These are phyloP conservation scores for Eucalyptus sp. DNA, from an alignment of 345 rosid genomes.

Conservation along the genomic window DNA sequence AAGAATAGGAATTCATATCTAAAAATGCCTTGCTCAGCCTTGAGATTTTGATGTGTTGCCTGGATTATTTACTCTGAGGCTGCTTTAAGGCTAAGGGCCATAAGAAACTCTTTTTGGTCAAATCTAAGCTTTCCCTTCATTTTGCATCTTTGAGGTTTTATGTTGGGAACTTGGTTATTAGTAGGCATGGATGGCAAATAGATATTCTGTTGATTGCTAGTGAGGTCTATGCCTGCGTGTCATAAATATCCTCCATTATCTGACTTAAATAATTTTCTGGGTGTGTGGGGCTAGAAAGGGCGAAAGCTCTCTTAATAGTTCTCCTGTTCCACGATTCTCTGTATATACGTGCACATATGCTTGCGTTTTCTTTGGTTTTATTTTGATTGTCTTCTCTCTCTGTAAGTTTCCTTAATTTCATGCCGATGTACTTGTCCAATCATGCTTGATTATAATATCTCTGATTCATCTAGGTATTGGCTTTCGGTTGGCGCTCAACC, in stretches of 20 bases:
- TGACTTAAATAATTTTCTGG: neutral
- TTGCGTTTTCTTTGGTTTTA: neutral
- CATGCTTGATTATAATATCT: neutral
- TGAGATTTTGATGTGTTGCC: neutral
- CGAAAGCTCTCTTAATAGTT: neutral
- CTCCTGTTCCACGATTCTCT: neutral
- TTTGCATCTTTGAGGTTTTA: neutral
- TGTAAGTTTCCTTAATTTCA: neutral
- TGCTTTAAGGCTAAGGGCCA: neutral
- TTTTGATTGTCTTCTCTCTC: neutral
- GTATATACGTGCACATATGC: neutral
- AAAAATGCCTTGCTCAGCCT: neutral
- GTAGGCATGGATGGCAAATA: neutral
- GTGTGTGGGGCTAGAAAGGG: neutral
- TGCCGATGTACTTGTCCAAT: neutral
- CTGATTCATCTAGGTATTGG: conserved; percentile 55
- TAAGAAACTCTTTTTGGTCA: neutral
- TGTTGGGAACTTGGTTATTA: neutral
- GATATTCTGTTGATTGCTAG: neutral
- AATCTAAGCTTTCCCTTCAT: neutral
- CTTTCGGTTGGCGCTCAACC: conserved; percentile 95
- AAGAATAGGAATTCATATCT: neutral
- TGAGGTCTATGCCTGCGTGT: fast-evolving
- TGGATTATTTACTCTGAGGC: neutral
- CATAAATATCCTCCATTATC: neutral